These are phyloP conservation scores for Artemisia argyi DNA, from an alignment of 129 eudicot species.

Conservation along the genomic window DNA sequence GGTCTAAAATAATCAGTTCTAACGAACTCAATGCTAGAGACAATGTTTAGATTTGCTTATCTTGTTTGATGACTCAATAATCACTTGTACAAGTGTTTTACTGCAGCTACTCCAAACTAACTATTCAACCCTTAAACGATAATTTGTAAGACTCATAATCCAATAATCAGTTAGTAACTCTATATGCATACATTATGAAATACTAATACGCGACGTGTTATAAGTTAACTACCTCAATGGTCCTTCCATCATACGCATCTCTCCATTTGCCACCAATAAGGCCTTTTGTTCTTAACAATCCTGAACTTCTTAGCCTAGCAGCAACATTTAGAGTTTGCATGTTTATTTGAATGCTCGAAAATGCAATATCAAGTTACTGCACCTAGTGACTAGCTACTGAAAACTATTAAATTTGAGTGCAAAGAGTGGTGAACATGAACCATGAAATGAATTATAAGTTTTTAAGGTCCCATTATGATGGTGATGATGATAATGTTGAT, in stretches of 20 bases:
- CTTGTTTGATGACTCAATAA: too few relatives aligned
- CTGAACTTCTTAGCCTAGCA: constrained; percentile 59
- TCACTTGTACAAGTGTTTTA: too few relatives aligned
- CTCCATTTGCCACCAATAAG: constrained; percentile 87
- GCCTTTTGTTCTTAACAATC: constrained; percentile 59
- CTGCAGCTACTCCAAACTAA: too few relatives aligned
- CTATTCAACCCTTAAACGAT: not conserved
- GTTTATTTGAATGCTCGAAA: constrained; percentile 46
- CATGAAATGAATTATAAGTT: too few relatives aligned
- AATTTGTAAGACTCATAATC: not conserved
- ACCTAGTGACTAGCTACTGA: not conserved
- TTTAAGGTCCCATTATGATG: too few relatives aligned
- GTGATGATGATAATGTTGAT: too few relatives aligned
- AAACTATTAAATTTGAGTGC: too few relatives aligned
- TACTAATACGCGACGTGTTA: not conserved
- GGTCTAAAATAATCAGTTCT: too few relatives aligned
- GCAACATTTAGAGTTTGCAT: constrained; percentile 55
- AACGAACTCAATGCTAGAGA: too few relatives aligned
- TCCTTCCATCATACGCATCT: constrained; percentile 82
- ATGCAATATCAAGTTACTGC: not conserved
- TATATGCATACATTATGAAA: not conserved
- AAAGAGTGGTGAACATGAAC: too few relatives aligned
- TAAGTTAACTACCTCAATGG: constrained; percentile 54
- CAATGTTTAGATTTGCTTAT: too few relatives aligned
- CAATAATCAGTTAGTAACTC: not conserved